A percentile compares a stretch with the other conserved stretches of the same genome.
phyloP scores from a whole-genome alignment of 129 eudicot genomes.

The Logfia minima region DNA sequence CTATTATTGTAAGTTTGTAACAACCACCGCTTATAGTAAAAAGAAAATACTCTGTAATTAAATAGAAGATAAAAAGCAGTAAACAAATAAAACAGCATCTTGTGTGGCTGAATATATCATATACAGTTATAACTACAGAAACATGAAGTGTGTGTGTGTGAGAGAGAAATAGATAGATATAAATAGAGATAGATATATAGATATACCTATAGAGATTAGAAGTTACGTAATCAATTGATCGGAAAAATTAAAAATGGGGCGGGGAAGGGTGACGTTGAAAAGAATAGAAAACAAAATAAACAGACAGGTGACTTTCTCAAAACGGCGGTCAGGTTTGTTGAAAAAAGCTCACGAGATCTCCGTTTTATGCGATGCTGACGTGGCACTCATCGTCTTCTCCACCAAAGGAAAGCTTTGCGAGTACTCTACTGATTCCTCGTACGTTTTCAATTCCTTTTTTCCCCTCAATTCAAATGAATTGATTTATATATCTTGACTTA shows the following conservation, averaged over 20 bases:
- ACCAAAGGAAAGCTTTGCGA: slow-evolving; percentile 81
- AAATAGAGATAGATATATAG: neutral
- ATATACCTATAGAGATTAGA: neutral
- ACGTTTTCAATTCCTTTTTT: slow-evolving; percentile 1
- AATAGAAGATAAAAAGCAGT: neutral
- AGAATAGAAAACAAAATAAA: slow-evolving; percentile 88
- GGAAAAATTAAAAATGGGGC: slow-evolving; percentile 45
- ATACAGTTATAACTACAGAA: neutral
- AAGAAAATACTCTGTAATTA: neutral
- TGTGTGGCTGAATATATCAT: slow-evolving; percentile 3
- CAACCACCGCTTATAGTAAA: neutral
- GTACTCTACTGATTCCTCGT: slow-evolving; percentile 78
- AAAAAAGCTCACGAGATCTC: slow-evolving; percentile 96
- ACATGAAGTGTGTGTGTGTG: neutral
- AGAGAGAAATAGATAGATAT: neutral
- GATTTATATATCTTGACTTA: no score
- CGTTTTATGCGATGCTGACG: slow-evolving; percentile 80
- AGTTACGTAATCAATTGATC: no score
- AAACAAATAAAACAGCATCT: neutral
- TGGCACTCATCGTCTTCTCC: slow-evolving; percentile 72
- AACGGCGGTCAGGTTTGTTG: slow-evolving; percentile 65
- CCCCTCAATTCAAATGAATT: no score
- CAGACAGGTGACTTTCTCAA: slow-evolving; percentile 81
- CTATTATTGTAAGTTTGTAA: neutral
- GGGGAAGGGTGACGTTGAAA: slow-evolving; percentile 87